These are phyloP conservation scores for Neurospora sp. DNA, from an alignment of 495 filamentous ascomycete genomes.

Conservation along the genomic window DNA sequence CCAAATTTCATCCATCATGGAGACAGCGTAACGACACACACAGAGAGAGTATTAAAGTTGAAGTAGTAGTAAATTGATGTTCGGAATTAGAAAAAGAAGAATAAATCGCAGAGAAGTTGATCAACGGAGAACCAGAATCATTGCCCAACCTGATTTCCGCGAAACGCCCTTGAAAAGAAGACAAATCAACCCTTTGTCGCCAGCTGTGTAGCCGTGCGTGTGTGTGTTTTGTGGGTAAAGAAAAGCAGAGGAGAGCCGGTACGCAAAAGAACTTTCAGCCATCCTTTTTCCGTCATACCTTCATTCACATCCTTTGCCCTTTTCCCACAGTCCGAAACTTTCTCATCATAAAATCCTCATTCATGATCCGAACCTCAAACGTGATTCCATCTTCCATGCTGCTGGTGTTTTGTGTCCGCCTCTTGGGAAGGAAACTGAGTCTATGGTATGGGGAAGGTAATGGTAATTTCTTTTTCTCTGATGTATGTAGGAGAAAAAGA, in stretches of 20 bases:
- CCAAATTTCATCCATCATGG: background rate
- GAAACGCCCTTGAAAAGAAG: background rate
- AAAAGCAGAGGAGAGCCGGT: background rate
- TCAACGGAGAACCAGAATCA: background rate
- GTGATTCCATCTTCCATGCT: background rate
- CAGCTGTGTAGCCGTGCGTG: background rate
- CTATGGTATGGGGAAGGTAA: background rate
- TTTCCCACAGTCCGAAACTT: background rate
- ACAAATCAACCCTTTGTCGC: background rate
- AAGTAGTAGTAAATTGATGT: background rate
- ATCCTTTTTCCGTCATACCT: background rate
- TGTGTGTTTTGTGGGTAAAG: background rate
- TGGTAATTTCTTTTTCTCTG: constrained; percentile 3
- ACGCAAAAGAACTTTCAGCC: background rate
- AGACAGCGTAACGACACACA: background rate
- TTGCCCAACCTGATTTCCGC: background rate
- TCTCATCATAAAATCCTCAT: background rate
- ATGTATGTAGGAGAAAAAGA: background rate
- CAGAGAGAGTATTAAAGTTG: background rate
- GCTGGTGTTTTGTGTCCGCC: background rate
- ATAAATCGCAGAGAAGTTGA: background rate
- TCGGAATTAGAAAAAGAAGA: background rate
- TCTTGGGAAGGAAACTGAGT: background rate
- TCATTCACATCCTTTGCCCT: background rate
- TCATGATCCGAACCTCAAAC: background rate